Base-by-base conservation (phyloP, 768 basidiomycete genomes). In the Agaricus blazei region DNA sequence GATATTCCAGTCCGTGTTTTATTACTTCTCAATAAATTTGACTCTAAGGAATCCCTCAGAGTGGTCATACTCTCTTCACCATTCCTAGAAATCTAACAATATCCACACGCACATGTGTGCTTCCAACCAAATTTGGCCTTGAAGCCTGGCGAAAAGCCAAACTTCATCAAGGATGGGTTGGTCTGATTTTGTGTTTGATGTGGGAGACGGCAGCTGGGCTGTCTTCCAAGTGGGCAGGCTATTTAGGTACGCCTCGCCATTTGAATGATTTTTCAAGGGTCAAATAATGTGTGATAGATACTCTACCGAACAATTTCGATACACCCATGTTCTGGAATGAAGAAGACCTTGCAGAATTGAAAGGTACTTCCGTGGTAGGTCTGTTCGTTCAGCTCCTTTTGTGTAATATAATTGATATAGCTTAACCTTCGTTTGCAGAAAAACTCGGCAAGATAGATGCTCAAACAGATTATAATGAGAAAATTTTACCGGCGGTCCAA, bases 251-350 rank as follows among this genome's bases (percentile, higher is more conserved):
- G 40, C 14, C 40, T 41, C 15, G 40, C 40, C 19, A 41, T 41
- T 15, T 47, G 5, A 8, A 11, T 34, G 11, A 34, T 3, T 2
- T 8, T 11, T 34, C 34, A 1, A 2, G 2, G 2, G 34, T 1
- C 34, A 41, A 34, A 29, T 52, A 41, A 40, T 14, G 49, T 14
- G 8, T 28, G 14, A 15, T 31, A 90, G 89, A 69, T 27, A 78
- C 78, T 14, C 76, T 98, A 57, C 95, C 95, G 0, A 73, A 63
- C 11, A 58, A 61, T 11, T 98, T 98, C 65, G 79, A 88, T 60
- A 95, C 94, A 0, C 92, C 93, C 0, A 98, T 99, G 90, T 95
- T 98, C 65, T 98, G 97, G 97, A 72, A 66, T 42, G 76, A 80
- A 2, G 78, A 77, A 2, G 93, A 97, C 52, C 69, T 95, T 9